Evolutionary conservation across 2,329 filamentous ascomycete species (phyloP), one percentile per base, ranked within the genome.

Genomic region (Neofusicoccum ribis): DNA sequence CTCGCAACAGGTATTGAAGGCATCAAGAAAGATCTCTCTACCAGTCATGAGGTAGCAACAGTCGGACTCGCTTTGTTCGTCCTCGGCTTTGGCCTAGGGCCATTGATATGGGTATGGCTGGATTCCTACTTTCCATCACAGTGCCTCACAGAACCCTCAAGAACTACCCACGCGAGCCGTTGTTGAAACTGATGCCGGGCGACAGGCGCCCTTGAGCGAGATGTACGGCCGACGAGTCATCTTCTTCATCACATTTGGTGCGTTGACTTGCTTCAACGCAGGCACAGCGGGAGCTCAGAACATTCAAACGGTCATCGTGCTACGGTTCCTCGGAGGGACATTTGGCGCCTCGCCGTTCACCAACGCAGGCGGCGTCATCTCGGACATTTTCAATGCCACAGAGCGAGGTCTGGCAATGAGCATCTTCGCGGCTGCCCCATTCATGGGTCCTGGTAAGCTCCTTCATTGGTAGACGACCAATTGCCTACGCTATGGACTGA

Each of bases 261-360:
- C 81, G 11, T 80, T 90, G 65, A 84, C 85, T 1, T 83, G 82
- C 1, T 91, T 91, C 73, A 89, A 86, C 69, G 86, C 84, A 20
- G 88, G 82, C 3, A 82, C 81, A 17, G 84, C 86, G 1, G 88
- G 83, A 7, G 79, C 85, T 0, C 78, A 84, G 63, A 87, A 84
- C 69, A 86, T 89, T 67, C 79, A 79, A 54, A 85, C 85, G 1
- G 78, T 92, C 3, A 76, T 91, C 34, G 81, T 90, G 15, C 80
- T 91, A 44, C 85, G 89, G 43, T 91, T 91, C 78, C 85, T 91
- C 59, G 82, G 84, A 3, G 90, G 89, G 8, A 75, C 85, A 15
- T 88, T 88, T 49, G 89, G 89, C 39, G 84, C 84, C 3, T 83
- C 83, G 34, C 85, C 87, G 0, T 73, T 91, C 6, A 89, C 88